Evolutionary conservation across 2,329 filamentous ascomycete species (phyloP).

Genomic region (Thelonectria blattea): DNA sequence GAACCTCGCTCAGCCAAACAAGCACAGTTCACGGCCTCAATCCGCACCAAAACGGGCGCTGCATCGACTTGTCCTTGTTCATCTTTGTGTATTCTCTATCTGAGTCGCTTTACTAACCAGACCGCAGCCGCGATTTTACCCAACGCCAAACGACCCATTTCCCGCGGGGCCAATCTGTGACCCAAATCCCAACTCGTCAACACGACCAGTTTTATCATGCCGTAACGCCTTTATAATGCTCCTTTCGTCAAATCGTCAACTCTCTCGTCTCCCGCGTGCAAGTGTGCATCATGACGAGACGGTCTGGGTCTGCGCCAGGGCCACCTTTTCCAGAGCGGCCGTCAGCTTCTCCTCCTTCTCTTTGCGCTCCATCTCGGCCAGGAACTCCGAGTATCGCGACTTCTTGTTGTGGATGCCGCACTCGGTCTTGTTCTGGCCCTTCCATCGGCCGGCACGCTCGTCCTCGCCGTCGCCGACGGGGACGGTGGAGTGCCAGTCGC

Average conservation of each 20-base stretch:
- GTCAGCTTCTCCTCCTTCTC: constrained; percentile 55
- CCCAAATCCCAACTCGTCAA: constrained; percentile 18
- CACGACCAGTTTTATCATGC: constrained; percentile 28
- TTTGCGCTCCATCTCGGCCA: constrained; percentile 75
- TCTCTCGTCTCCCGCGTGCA: constrained; percentile 23
- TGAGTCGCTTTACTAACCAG: constrained; percentile 18
- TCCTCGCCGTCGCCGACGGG: constrained; percentile 92
- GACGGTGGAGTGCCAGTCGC: constrained; percentile 96
- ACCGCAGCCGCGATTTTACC: constrained; percentile 26
- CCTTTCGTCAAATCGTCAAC: constrained; percentile 39
- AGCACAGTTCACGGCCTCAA: constrained; percentile 7
- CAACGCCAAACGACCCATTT: constrained; percentile 33
- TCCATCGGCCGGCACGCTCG: constrained; percentile 95
- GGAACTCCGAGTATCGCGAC: constrained; percentile 87
- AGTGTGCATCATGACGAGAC: constrained; percentile 37
- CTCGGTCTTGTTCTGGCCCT: constrained; percentile 94
- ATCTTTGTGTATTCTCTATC: constrained; percentile 27
- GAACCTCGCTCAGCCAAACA: constrained; percentile 20
- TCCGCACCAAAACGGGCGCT: neutral
- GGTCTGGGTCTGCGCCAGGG: constrained; percentile 26
- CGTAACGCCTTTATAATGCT: constrained; percentile 39
- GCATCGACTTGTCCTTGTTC: constrained; percentile 17
- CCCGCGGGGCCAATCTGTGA: constrained; percentile 16
- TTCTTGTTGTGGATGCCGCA: constrained; percentile 99
- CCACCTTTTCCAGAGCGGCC: constrained; percentile 39